Conservation (phyloP, 345 rosid genomes). For the Theobroma cacao region DNA sequence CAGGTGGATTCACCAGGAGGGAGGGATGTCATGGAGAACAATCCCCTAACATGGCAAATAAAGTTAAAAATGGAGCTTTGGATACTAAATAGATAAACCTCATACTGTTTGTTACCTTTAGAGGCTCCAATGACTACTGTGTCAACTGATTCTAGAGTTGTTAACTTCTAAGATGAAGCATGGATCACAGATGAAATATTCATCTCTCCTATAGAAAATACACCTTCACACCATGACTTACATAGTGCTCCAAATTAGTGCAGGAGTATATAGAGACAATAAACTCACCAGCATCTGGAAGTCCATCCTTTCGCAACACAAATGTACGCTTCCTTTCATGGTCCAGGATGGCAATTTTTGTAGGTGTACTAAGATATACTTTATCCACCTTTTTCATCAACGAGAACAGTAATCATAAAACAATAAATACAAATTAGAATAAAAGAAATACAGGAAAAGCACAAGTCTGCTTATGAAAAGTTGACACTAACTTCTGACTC, state of each 20-base stretch:
- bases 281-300: slow-evolving; percentile 74
- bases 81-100: not conserved
- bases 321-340: slow-evolving; percentile 74
- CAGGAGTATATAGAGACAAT: not conserved
- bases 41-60: not conserved
- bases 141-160: not conserved
- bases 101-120: not conserved
- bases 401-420: not conserved
- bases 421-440: not conserved
- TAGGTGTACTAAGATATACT: slow-evolving; percentile 67
- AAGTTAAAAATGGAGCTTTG: not conserved
- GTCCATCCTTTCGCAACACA: slow-evolving; percentile 66
- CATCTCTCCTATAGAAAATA: not conserved
- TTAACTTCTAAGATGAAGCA: not conserved
- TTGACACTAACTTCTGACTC: slow-evolving; percentile 74
- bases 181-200: not conserved
- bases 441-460: not conserved
- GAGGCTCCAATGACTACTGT: not conserved
- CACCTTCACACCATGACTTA: not conserved
- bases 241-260: not conserved
- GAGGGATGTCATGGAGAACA: not conserved
- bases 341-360: slow-evolving; percentile 64
- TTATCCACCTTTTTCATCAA: slow-evolving; percentile 58
- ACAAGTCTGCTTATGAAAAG: not conserved
- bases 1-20: not conserved